Evolutionary conservation across 805 yeast genomes (phyloP).

Genomic region (Torulaspora microellipsoides): DNA sequence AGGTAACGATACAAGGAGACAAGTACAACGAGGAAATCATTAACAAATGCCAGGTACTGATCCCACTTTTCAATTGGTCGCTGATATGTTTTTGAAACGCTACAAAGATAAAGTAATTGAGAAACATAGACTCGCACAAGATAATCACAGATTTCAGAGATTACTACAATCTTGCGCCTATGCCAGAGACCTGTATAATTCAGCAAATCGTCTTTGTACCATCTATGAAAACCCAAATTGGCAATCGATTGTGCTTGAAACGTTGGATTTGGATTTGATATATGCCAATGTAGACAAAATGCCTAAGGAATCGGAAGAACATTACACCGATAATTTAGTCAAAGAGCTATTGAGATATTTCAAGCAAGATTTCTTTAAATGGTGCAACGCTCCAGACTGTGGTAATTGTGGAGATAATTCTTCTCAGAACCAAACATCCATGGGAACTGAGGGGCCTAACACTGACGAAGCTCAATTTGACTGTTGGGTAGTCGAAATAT

Average conservation of each 20-base stretch:
- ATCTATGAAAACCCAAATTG: slow-evolving; percentile 42
- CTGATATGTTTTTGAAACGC: slow-evolving; percentile 22
- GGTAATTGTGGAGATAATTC: slow-evolving; percentile 41
- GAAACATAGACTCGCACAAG: slow-evolving; percentile 18
- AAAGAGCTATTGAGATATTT: slow-evolving; percentile 61
- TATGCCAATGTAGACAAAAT: slow-evolving; percentile 56
- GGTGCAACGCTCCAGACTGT: slow-evolving; percentile 77
- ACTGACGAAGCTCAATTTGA: slow-evolving; percentile 41
- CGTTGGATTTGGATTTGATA: slow-evolving; percentile 55
- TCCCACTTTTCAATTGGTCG: slow-evolving; percentile 6
- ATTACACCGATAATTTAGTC: slow-evolving; percentile 55
- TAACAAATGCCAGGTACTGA: neutral
- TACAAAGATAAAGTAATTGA: slow-evolving; percentile 21
- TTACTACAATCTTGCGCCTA: slow-evolving; percentile 19
- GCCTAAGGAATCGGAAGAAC: slow-evolving; percentile 28
- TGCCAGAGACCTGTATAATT: slow-evolving; percentile 24
- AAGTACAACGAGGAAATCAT: neutral
- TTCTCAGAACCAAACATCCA: slow-evolving; percentile 35
- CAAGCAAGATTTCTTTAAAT: slow-evolving; percentile 71
- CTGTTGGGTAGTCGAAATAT: slow-evolving; percentile 60
- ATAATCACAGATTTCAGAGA: slow-evolving; percentile 15
- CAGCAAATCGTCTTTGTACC: slow-evolving; percentile 22
- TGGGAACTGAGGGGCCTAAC: slow-evolving; percentile 43
- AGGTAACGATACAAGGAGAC: too few relatives aligned
- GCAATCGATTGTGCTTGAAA: slow-evolving; percentile 56